phyloP scores from a whole-genome alignment of 106 monocot species.

The Dendrobium huoshanense region DNA sequence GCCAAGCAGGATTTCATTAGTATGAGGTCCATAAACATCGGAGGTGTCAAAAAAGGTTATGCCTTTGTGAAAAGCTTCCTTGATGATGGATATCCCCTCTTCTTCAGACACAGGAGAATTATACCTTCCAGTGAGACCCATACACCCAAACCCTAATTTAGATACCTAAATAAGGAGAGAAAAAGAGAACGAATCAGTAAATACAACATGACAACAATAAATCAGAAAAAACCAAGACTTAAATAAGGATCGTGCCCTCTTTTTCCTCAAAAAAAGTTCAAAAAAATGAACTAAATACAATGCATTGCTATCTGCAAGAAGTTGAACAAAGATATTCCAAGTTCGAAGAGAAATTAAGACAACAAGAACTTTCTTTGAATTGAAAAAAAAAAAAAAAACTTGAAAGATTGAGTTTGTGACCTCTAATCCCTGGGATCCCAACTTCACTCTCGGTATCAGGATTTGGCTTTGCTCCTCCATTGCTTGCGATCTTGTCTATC shows the following conservation, averaged over 20 bases:
- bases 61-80: constrained; percentile 58
- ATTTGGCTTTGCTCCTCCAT: background rate
- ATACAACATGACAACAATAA: too few species aligned
- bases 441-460: background rate
- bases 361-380: too few species aligned
- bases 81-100: constrained; percentile 51
- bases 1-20: constrained; percentile 69
- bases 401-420: background rate
- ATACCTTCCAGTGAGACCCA: constrained; percentile 73
- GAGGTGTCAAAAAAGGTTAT: constrained; percentile 90
- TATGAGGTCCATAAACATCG: constrained; percentile 59
- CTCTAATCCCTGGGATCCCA: constrained; percentile 6
- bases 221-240: too few species aligned
- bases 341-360: too few species aligned
- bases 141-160: constrained; percentile 82
- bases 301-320: too few species aligned
- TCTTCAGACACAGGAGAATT: constrained; percentile 55
- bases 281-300: too few species aligned
- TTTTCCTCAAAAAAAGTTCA: too few species aligned
- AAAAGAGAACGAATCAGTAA: too few species aligned
- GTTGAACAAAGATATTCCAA: too few species aligned
- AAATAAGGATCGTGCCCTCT: too few species aligned
- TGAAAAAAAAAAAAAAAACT: too few species aligned
- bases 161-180: constrained; percentile 41
- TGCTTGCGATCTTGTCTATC: background rate